Base-by-base conservation (phyloP, 768 basidiomycete species). In the Coprinellus micaceus region DNA sequence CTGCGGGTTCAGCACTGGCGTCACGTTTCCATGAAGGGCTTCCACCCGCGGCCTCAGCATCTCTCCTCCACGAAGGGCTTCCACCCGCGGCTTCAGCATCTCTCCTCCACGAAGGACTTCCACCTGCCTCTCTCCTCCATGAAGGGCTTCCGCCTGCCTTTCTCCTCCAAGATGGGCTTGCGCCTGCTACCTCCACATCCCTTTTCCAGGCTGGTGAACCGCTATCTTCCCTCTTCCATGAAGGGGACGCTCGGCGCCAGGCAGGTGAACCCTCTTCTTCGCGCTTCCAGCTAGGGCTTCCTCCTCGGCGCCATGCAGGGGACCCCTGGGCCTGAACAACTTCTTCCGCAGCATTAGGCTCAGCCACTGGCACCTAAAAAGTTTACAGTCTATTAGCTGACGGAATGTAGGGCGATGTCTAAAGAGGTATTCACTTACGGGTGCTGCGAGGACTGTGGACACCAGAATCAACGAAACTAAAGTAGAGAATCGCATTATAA, bases 391-490 rank as follows among this genome's bases (percentile, higher is more conserved):
- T 37, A 51, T 51, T 51, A 51, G 49, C 33, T 15, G 28, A 17
- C 40, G 19, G n/a, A 43, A 17, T 43, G 5, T 17, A 19, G 49
- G n/a, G 6, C 4, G 33, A 7, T 13, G 12, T n/a, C 15, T 4
- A 12, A 12, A 36, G 49, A 24, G 7, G 12, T 13, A 21, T n/a
- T 9, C 15, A 70, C 73, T 54, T 61, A 77, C 74, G 56, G 78
- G 77, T 48, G 71, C 62, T 60, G 76, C 71, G 57, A 69, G 67
- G 57, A 65, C 70, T 53, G 68, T 65, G 44, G 67, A 60, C 28
- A 70, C 60, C 54, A 74, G 62, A 58, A 73, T 59, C 57, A 74
- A 55, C 30, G 69, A 67, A 45, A 78, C 54, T 39, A 73, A 51
- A 48, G 70, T 60, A 47, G 75, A 60, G 55, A 72, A 71, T 60